Base-by-base conservation (phyloP, 2,329 filamentous ascomycete species). In the Fusarium sp. region DNA sequence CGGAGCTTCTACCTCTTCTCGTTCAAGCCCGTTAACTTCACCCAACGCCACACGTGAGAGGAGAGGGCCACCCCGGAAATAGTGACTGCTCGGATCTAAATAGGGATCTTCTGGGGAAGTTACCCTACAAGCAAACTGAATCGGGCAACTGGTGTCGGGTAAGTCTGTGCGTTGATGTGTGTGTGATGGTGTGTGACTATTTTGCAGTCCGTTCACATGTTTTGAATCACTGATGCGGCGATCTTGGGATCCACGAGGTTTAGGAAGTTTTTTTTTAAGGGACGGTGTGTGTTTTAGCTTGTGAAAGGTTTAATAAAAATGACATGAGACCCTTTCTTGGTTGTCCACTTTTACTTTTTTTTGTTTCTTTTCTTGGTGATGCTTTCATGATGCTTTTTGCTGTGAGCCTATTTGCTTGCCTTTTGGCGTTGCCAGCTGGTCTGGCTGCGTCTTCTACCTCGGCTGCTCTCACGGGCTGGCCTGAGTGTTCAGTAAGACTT, bases 401-500 rank as follows among this genome's bases (percentile, higher is more conserved):
- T 29, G 34, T 22, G 22, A n/a, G 64, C 54, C 20, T 73, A 18
- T 13, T 68, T 22, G 70, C 54, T 29, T 67, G 64, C 45, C 47
- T 73, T 13, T 31, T 54, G 61, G 58, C 58, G 50, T 38, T 74
- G 20, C 62, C 63, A n/a, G n/a, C 40, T 14, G 67, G 34, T 59
- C 24, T 62, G 52, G 59, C 70, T 24, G 50, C 61, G 20, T 57
- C 62, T 10, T 22, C 60, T 18, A 7, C 58, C n/a, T 47, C 64
- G 10, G 47, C 70, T 38, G 56, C 56, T 24, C 34, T 80, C 18
- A 60, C 72, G 3, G 34, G 60, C n/a, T 66, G 82, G 56, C 81
- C 81, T 0, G n/a, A 70, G 8, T 83, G 81, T 74, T 81, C 81
- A 42, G 81, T 83, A 72, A 52, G 81, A 18, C 29, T 6, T 42